Evolutionary conservation across 1,139 yeast species (phyloP), one percentile per base, ranked within the genome.

Genomic region (Meyerozyma guilliermondii): DNA sequence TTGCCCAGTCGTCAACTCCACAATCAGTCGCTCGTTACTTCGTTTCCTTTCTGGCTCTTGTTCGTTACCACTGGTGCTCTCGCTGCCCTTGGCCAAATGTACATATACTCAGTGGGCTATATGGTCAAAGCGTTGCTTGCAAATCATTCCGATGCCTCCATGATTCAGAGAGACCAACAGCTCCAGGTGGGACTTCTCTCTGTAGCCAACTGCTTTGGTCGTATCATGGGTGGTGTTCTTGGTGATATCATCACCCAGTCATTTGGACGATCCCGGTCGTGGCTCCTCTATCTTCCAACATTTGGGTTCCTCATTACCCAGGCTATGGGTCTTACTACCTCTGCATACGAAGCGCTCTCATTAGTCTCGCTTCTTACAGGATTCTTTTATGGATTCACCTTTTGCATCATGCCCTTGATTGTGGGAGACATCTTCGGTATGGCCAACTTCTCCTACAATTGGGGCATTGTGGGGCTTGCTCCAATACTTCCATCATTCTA

Each of bases 11-110:
- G 50, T 34, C 51, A 50, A 31, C 39, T 49, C 13, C 53, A 49
- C 43, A 41, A n/a, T 2, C 43, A 35, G 24, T 20, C 36, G 30
- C 58, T 76, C 10, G 46, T 72, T 16, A 52, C 47, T 18, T 62
- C 66, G 27, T 45, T 53, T 8, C 66, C 65, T 37, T 80, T 79
- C 53, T 79, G 84, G 83, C 52, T 73, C 2, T 49, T 78, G 4
- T 70, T 76, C 38, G 35, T 65, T 1, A 57, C 71, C 7, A 63
- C 80, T 2, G 82, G 83, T 0, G 46, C 74, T 2, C 58, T 77
- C 41, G 82, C 83, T 0, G 75, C 81, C 0, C 49, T 79, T 50
- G 83, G 84, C 8, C 84, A 79, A 54, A 74, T 79, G 80, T 80
- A 77, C 55, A 80, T 80, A 20, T 80, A 78, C 51, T 77, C 82